Evolutionary conservation across 2,329 filamentous ascomycete species (phyloP).

Genomic region (Nemania serpens): DNA sequence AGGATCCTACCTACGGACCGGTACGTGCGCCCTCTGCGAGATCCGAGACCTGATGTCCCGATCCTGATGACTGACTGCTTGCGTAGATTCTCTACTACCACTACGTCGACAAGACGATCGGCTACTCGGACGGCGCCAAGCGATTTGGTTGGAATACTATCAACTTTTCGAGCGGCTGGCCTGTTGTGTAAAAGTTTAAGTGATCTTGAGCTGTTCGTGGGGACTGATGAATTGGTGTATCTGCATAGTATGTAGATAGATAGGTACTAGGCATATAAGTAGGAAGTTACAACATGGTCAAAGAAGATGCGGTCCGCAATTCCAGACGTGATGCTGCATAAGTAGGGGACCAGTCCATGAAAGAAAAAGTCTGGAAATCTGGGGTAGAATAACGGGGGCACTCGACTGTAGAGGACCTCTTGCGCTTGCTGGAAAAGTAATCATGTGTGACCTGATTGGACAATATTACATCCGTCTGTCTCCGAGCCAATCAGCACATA

Average conservation of each 20-base stretch:
- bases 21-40: slow-evolving; percentile 26
- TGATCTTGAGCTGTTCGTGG: too few species aligned
- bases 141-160: slow-evolving; percentile 58
- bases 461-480: neutral
- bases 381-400: slow-evolving; percentile 3
- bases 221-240: neutral
- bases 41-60: neutral
- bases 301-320: too few species aligned
- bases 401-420: neutral
- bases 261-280: too few species aligned
- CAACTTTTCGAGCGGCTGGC: slow-evolving; percentile 55
- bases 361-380: neutral
- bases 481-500: slow-evolving; percentile 18
- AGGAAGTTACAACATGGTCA: too few species aligned
- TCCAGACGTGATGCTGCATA: too few species aligned
- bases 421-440: slow-evolving; percentile 12
- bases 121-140: slow-evolving; percentile 49
- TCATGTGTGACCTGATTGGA: slow-evolving; percentile 26
- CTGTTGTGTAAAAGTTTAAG: slow-evolving; percentile 37
- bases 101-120: slow-evolving; percentile 44
- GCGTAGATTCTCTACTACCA: slow-evolving; percentile 52
- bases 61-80: neutral
- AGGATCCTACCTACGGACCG: slow-evolving; percentile 40
- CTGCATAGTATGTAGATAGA: neutral
- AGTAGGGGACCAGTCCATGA: too few species aligned